Conservation (phyloP, 1,139 yeast genomes). For the Yamadazyma songkhlaensis region DNA sequence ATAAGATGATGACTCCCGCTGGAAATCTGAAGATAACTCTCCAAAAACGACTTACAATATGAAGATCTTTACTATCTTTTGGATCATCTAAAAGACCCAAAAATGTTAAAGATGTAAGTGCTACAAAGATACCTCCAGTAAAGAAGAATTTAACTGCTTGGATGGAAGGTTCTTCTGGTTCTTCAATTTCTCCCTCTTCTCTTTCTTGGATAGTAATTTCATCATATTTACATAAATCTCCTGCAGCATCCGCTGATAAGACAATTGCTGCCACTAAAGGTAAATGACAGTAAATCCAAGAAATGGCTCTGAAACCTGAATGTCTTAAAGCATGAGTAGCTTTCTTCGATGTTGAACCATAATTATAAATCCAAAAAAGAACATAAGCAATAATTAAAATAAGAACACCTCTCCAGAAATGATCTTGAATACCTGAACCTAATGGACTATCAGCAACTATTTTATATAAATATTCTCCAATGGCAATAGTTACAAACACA, state of each 20-base stretch:
- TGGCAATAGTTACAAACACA: constrained; percentile 60
- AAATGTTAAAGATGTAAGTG: constrained; percentile 31
- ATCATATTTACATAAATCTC: constrained; percentile 38
- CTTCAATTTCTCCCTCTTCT: constrained; percentile 8
- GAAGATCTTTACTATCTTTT: constrained; percentile 30
- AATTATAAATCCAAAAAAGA: constrained; percentile 53
- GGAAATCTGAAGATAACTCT: constrained; percentile 42
- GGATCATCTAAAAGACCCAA: constrained; percentile 40
- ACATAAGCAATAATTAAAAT: constrained; percentile 50
- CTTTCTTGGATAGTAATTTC: constrained; percentile 2
- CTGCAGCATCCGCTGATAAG: constrained; percentile 63
- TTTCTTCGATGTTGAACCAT: constrained; percentile 48
- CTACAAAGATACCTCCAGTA: constrained; percentile 48
- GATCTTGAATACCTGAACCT: constrained; percentile 44
- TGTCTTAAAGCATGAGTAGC: constrained; percentile 59
- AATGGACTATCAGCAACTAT: constrained; percentile 53
- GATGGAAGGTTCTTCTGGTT: constrained; percentile 25
- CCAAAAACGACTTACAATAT: constrained; percentile 31
- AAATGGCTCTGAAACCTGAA: constrained; percentile 43
- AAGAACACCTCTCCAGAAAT: constrained; percentile 49
- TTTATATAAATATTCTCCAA: constrained; percentile 62
- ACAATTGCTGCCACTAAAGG: constrained; percentile 52
- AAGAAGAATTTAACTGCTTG: constrained; percentile 45
- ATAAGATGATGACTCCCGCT: constrained; percentile 35
- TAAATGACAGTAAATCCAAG: constrained; percentile 50